phyloP scores from a whole-genome alignment of 257 asterid genomes.

The Fraxinus pennsylvanica region DNA sequence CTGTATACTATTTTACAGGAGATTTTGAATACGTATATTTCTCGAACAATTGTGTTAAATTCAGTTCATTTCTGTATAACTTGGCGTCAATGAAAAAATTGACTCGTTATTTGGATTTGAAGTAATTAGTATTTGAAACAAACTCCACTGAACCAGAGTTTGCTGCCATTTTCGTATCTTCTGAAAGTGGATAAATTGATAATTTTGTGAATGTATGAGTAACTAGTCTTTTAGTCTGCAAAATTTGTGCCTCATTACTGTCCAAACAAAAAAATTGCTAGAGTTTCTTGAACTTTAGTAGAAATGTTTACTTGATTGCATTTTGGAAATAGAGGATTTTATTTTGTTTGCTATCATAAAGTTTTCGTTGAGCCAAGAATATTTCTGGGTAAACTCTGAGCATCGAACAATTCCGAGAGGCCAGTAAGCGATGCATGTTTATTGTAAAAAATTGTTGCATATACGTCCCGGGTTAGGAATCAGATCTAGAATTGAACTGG shows the following conservation, averaged over 20 bases:
- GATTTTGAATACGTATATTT: neutral
- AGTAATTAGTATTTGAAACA: neutral
- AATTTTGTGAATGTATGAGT: neutral
- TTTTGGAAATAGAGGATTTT: neutral
- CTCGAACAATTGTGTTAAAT: neutral
- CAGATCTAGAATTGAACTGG: neutral
- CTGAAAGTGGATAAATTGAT: neutral
- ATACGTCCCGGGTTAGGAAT: neutral
- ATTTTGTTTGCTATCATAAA: neutral
- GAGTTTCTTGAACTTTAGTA: neutral
- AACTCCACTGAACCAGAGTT: neutral
- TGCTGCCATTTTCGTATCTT: neutral
- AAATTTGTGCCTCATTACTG: neutral
- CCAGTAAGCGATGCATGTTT: neutral
- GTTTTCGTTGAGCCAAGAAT: neutral
- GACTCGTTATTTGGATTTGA: neutral
- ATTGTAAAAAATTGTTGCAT: neutral
- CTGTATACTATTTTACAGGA: neutral
- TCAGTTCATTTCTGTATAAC: neutral
- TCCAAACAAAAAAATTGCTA: neutral
- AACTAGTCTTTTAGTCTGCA: neutral
- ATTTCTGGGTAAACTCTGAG: neutral
- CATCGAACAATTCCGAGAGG: neutral
- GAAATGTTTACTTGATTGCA: neutral
- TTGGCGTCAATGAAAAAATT: neutral